Base-by-base conservation (phyloP, 768 basidiomycete species). In the Omphalotus guepiniiformis region DNA sequence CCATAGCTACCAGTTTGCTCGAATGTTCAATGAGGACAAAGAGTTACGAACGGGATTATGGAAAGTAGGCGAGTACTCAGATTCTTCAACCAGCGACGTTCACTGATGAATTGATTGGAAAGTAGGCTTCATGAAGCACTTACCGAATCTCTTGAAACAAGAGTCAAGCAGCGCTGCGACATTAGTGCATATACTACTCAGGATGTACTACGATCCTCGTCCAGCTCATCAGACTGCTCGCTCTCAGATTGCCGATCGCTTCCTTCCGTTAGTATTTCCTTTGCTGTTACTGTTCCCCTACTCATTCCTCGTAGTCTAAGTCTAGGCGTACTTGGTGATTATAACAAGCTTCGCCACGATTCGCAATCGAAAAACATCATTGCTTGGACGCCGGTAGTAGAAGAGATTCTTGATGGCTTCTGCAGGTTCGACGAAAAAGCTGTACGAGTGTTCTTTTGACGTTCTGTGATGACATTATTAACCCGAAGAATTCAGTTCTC, bases 321-420 rank as follows among this genome's bases (percentile, higher is more conserved):
- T 21, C 73, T 92, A 34, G 90, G 87, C 18, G 90, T 98, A 16
- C 68, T 99, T 46, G 82, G 84, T 56, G 93, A 96, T 64, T 99
- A 92, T 66, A 90, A 83, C 60, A 88, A 88, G 58, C 74, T 99
- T 44, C 87, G 88, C 38, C 66, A 84, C 2, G 95, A 98, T 51
- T 92, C 84, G 3, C 95, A 98, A 66, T 82, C 83, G 42, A 92
- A 97, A 68, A 98, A 96, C 62, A 94, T 99, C 49, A 65, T 83
- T 12, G 95, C 96, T 1, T 99, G 96, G 96, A 95, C 92, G 18
- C 96, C 96, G n/a, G 96, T 99, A 25, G 86, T 97, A n/a, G 85
- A 85, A 8, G 94, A 97, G 62, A 89, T 96, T 39, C 60, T 99
- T 7, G 83, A 90, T 49, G 96, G 96, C 6, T 93, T 92, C 61